phyloP scores from a whole-genome alignment of 257 asterid species.

The Solanum pennellii region DNA sequence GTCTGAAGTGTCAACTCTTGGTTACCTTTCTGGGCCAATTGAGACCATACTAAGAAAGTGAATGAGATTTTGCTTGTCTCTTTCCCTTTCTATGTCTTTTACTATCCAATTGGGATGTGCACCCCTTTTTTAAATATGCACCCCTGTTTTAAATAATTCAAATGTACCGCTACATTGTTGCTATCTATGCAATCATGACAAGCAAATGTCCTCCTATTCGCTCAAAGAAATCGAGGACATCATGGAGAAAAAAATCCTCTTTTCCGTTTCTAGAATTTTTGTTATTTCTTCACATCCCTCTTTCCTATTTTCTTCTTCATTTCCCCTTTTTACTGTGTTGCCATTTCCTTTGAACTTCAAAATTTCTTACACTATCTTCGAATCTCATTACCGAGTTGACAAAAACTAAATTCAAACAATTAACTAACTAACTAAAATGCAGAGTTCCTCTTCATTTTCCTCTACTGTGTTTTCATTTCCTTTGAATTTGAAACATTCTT shows the following conservation, averaged over 20 bases:
- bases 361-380: neutral
- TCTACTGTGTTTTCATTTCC: neutral
- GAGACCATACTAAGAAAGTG: neutral
- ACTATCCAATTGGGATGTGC: neutral
- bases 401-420: neutral
- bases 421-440: neutral
- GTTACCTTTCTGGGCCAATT: neutral
- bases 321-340: neutral
- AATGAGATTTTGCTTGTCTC: neutral
- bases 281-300: neutral
- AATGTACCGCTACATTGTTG: neutral
- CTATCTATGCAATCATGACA: neutral
- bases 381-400: too few relatives aligned
- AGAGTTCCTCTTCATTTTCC: neutral
- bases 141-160: neutral
- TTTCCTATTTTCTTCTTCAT: neutral
- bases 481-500: neutral
- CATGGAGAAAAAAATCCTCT: neutral
- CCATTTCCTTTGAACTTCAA: neutral
- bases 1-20: neutral
- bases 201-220: neutral
- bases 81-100: neutral
- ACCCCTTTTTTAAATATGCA: neutral
- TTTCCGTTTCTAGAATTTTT: neutral
- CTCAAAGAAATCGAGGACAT: neutral